Percentiles rank a stretch among this genome's conserved stretches.
Conservation (phyloP, 306 rosid species). For the Cucurbita maxima region DNA sequence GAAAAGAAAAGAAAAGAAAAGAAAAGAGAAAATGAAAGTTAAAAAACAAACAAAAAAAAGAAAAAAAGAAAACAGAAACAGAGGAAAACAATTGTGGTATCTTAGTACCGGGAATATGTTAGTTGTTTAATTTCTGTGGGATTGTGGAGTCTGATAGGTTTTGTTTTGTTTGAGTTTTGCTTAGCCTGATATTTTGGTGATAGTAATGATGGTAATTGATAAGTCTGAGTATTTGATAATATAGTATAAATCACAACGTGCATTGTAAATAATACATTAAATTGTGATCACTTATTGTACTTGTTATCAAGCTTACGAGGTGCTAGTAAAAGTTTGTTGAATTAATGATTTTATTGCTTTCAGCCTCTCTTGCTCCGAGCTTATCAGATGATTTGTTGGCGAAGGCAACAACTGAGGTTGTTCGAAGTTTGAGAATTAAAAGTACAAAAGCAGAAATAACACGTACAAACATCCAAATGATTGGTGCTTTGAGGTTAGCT, state of each 20-base stretch:
- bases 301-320: not conserved
- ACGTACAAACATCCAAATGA: slow-evolving; percentile 92
- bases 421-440: slow-evolving; percentile 55
- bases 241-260: not conserved
- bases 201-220: not conserved
- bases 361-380: slow-evolving; percentile 89
- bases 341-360: slow-evolving; percentile 16
- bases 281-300: not conserved
- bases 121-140: not conserved
- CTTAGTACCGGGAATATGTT: not conserved
- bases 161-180: not conserved
- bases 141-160: not conserved
- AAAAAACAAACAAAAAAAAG: no score
- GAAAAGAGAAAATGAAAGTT: not conserved
- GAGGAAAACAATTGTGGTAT: not conserved
- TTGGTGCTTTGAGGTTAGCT: slow-evolving; percentile 89
- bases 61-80: no score
- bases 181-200: not conserved
- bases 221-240: not conserved
- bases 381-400: slow-evolving; percentile 87
- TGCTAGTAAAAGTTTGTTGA: slow-evolving; percentile 1
- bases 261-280: not conserved
- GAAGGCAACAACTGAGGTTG: slow-evolving; percentile 66
- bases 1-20: no score
- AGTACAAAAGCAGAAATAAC: slow-evolving; percentile 57